Evolutionary conservation across 2,329 filamentous ascomycete species (phyloP), one percentile per base, ranked within the genome.

Genomic region (Pseudogymnoascus sp.): DNA sequence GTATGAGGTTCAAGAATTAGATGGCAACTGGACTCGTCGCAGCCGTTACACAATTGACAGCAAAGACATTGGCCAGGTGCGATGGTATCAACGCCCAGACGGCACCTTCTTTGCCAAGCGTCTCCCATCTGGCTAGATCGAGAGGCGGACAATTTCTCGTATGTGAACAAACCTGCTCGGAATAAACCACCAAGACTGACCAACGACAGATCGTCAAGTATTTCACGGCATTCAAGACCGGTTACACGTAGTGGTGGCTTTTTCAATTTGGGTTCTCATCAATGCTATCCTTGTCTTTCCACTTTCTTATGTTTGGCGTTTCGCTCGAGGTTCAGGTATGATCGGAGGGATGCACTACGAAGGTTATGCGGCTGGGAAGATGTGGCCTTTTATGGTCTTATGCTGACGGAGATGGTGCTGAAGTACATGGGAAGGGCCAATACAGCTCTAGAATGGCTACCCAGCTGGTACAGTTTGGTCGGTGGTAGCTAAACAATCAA

Each of bases 31-130:
- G 80, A 81, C 80, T 37, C 78, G 84, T 73, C 80, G 82, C 71
- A 83, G 79, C 72, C 82, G 84, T 33, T 79, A 79, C 72, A 81
- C 82, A 62, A 84, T 88, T 72, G 84, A 87, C 71, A 77, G 78
- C 70, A 78, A 84, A 40, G 74, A 75, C 67, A 70, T 74, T 69
- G 80, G 79, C 28, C 76, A 79, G 62, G 79, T 78, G 67, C 79
- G 82, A 63, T 88, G 85, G 85, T 87, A 82, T 70, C 76, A 84
- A 63, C 79, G 78, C 64, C 76, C 80, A 60, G 77, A 80, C 63
- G 84, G 84, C 25, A 77, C 79, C 70, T 87, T 87, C 71, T 87
- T 87, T 68, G 84, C 84, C 64, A 78, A 84, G 60, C 79, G 83
- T 61, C 74, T 85, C 59, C 76, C 79, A 40, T 71, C 50, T 14